phyloP scores from a whole-genome alignment of 129 eudicot genomes.

The Flaveria trinervia region DNA sequence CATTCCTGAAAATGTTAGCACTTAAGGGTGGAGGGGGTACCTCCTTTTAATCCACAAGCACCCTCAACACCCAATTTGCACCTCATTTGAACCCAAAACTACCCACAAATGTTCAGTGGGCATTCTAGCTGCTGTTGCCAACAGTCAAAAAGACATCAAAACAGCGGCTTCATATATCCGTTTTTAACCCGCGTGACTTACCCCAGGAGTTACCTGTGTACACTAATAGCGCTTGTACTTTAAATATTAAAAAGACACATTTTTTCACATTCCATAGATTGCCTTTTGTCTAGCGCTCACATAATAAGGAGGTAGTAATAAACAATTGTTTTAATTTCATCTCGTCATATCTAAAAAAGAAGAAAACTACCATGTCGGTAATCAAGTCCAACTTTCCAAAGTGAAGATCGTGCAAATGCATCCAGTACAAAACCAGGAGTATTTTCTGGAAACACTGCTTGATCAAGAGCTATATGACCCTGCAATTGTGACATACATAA shows the following conservation, averaged over 20 bases:
- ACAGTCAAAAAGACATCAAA: too few species aligned
- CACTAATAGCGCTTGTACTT: too few species aligned
- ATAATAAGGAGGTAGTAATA: not conserved
- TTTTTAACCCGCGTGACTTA: too few species aligned
- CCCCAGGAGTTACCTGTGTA: too few species aligned
- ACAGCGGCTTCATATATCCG: too few species aligned
- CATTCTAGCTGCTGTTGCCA: too few species aligned
- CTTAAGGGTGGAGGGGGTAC: too few species aligned
- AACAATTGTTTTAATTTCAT: conserved; percentile 10
- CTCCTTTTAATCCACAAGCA: too few species aligned
- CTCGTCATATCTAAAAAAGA: conserved; percentile 9
- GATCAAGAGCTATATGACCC: conserved; percentile 99
- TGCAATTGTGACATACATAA: conserved; percentile 29
- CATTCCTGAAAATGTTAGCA: not conserved
- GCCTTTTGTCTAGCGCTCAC: not conserved
- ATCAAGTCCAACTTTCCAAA: conserved; percentile 98
- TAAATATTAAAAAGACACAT: not conserved
- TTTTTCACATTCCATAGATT: not conserved
- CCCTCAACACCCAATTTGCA: too few species aligned
- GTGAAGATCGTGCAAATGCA: conserved; percentile 93
- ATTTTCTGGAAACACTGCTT: conserved; percentile 89
- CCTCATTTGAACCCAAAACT: too few species aligned
- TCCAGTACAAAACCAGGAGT: conserved; percentile 96
- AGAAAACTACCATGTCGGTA: conserved; percentile 80
- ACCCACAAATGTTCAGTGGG: too few species aligned